Evolutionary conservation across 495 filamentous ascomycete species (phyloP), one percentile per base, ranked within the genome.

Genomic region (Clohesyomyces aquaticus): DNA sequence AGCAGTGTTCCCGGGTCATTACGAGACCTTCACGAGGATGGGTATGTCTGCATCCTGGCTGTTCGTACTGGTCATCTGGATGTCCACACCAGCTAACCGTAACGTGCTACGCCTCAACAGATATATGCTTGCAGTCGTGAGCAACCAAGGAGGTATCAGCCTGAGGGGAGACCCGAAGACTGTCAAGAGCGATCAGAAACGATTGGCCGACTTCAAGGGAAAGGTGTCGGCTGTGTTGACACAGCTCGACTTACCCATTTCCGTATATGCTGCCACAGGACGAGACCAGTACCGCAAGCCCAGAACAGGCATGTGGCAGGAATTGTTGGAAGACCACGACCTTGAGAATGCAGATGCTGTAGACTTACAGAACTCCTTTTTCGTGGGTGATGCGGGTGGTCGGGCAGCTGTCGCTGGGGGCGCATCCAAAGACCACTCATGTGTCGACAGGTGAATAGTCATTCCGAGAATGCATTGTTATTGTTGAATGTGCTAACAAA

Each of bases 301-400:
- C 11, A 79, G 94, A 49, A 78, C 78, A 0, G 92, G 91, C 12
- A 96, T 98, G 89, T 99, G 95, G 94, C 76, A 77, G 1, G 90
- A 96, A 71, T 76, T 96, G 57, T 77, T 90, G 9, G 82, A 86
- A 14, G 90, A 96, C 57, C 87, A 86, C 68, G 83, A 86, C 52
- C 78, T 96, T 1, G 75, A 85, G 59, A 81, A 83, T 19, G 75
- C 73, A 0, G 85, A 86, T 8, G 75, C 74, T 14, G 76, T 93
- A 23, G 86, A 95, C 72, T 73, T 88, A 8, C 73, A 82, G 16
- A 73, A 80, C 6, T 93, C 89, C 6, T 79, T 96, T 58, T 96
- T 96, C 73, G 87, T 98, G 10, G 94, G 94, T 9, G 94, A 99
- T 79, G 93, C 94, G 21, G 94, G 84, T 49, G 88, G 88, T 16